These are phyloP conservation scores for Myxozyma neotropica DNA, from an alignment of 805 yeast genomes.

Conservation along the genomic window DNA sequence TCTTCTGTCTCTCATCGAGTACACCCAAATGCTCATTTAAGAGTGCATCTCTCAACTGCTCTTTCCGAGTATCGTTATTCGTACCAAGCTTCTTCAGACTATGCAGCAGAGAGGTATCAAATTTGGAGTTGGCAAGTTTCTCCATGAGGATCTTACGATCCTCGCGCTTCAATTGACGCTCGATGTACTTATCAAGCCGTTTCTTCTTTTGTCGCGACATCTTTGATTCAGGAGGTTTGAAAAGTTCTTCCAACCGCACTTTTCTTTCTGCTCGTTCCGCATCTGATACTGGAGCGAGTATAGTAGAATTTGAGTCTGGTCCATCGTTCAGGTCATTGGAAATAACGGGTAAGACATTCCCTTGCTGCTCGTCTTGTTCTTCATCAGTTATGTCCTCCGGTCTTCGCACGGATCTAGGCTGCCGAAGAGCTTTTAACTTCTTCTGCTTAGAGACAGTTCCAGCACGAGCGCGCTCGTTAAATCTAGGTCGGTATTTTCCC, in stretches of 20 bases:
- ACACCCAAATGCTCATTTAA: conserved; percentile 72
- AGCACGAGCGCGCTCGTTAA: conserved; percentile 81
- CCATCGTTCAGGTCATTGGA: neutral
- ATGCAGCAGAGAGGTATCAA: conserved; percentile 70
- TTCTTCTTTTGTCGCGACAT: conserved; percentile 69
- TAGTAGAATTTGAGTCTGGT: conserved; percentile 60
- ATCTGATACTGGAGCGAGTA: conserved; percentile 61
- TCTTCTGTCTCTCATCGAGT: conserved; percentile 61
- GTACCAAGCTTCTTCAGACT: conserved; percentile 80
- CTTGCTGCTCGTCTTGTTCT: conserved; percentile 27
- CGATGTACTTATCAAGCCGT: conserved; percentile 87
- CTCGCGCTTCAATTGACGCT: conserved; percentile 84
- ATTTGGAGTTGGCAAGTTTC: conserved; percentile 62
- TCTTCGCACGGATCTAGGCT: conserved; percentile 61
- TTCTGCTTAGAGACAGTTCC: conserved; percentile 83
- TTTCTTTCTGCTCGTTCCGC: conserved; percentile 68
- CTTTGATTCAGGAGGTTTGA: conserved; percentile 67
- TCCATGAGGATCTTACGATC: conserved; percentile 78
- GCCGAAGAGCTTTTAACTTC: conserved; percentile 64
- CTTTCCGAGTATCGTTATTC: conserved; percentile 67
- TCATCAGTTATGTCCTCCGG: conserved; percentile 48
- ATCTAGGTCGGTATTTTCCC: conserved; percentile 82
- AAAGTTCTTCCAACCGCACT: conserved; percentile 60
- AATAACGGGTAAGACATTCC: neutral
- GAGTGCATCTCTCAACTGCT: conserved; percentile 73